phyloP scores from a whole-genome alignment of 164 flowering plant species.

The Vitis cinerea region DNA sequence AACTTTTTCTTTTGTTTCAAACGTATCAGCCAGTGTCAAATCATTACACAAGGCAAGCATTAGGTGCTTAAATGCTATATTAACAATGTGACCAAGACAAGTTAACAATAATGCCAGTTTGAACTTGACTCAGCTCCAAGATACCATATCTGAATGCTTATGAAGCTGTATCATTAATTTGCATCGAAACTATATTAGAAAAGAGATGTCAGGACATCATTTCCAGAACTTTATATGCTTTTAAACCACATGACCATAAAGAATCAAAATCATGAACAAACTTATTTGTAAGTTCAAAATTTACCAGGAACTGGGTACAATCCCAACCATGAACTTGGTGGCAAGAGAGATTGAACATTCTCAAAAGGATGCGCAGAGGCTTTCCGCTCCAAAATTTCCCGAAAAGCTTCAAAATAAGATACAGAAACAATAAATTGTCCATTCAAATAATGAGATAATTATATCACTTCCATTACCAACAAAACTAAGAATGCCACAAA shows the following conservation, averaged over 20 bases:
- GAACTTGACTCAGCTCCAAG: too few species aligned
- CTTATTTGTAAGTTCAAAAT: constrained; percentile 3
- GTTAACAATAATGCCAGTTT: too few species aligned
- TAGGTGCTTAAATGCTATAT: too few species aligned
- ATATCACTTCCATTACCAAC: neutral
- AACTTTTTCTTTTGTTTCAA: neutral
- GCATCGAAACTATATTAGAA: too few species aligned
- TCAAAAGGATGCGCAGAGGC: constrained; percentile 97
- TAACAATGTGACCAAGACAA: too few species aligned
- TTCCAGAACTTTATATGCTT: neutral
- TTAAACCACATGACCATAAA: neutral
- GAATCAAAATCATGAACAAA: neutral
- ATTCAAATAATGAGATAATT: neutral
- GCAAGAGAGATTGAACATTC: constrained; percentile 84
- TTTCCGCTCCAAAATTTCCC: constrained; percentile 81
- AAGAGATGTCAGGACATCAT: neutral
- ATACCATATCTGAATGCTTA: too few species aligned
- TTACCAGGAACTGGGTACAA: constrained; percentile 81
- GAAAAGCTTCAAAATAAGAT: constrained; percentile 63
- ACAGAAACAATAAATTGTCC: constrained; percentile 5
- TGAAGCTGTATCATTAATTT: too few species aligned
- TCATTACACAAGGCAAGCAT: neutral
- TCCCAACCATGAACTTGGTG: constrained; percentile 94
- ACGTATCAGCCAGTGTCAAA: neutral
- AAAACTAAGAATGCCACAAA: neutral